These are phyloP conservation scores for Candida sanyiensis DNA, from an alignment of 805 yeast genomes.

Conservation along the genomic window DNA sequence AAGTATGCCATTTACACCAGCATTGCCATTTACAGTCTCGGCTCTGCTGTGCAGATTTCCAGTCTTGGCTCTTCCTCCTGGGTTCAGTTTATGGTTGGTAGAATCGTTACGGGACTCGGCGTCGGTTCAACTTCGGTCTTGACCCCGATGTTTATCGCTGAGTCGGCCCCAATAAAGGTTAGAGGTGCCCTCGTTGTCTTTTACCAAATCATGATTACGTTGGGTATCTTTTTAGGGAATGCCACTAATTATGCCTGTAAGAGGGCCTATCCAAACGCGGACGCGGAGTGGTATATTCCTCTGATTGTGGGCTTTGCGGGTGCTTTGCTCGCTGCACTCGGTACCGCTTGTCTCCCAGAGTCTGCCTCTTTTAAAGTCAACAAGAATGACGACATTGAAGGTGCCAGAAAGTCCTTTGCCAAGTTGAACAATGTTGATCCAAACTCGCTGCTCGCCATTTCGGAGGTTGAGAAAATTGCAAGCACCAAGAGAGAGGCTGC, in stretches of 20 bases:
- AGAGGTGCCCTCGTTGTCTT: slow-evolving; percentile 72
- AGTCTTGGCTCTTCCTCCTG: slow-evolving; percentile 37
- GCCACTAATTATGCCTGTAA: slow-evolving; percentile 61
- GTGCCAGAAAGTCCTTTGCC: slow-evolving; percentile 49
- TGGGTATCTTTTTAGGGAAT: slow-evolving; percentile 69
- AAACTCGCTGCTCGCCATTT: slow-evolving; percentile 44
- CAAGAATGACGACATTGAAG: slow-evolving; percentile 37
- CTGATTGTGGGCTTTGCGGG: slow-evolving; percentile 44
- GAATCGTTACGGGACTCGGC: slow-evolving; percentile 66
- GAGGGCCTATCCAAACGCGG: slow-evolving; percentile 30
- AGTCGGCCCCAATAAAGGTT: slow-evolving; percentile 58
- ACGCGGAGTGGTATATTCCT: slow-evolving; percentile 67
- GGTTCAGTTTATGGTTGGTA: slow-evolving; percentile 61
- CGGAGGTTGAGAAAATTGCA: slow-evolving; percentile 39
- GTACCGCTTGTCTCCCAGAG: slow-evolving; percentile 60
- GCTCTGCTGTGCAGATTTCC: slow-evolving; percentile 55
- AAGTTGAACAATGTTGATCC: slow-evolving; percentile 43
- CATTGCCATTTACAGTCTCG: slow-evolving; percentile 53
- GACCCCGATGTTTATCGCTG: slow-evolving; percentile 69
- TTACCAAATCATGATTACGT: slow-evolving; percentile 64
- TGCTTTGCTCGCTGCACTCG: slow-evolving; percentile 33
- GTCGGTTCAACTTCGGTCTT: slow-evolving; percentile 74
- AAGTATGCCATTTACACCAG: slow-evolving; percentile 48
- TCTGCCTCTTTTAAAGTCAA: slow-evolving; percentile 53
- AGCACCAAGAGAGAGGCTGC: slow-evolving; percentile 29